Evolutionary conservation across 129 eudicot species (phyloP), one percentile per base, ranked within the genome.

Genomic region (Tagetes erecta): DNA sequence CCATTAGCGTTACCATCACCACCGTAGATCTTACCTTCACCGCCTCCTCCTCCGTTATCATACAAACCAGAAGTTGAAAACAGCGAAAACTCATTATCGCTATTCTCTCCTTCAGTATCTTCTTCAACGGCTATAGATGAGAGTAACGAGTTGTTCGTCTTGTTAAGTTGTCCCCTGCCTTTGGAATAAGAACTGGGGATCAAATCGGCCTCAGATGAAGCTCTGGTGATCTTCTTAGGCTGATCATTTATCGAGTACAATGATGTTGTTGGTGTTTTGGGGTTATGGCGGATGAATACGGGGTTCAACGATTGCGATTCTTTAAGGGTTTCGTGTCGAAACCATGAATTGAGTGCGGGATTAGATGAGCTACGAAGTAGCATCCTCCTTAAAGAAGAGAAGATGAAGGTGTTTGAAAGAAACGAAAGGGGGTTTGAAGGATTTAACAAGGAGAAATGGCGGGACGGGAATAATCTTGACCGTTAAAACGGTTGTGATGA

Each of bases 361-460:
- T 83, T 78, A 38, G 94, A 85, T 51, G 88, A 56, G 76, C 85
- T 85, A 27, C 94, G 79, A 5, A 86, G 90, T 65, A 86, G 74
- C 95, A 88, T 53, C 33, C 62, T 80, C 6, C 4, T 20, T 20
- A 20, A 20, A 20, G n/a, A n/a, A 8, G 3, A 52, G 64, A 38
- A 12, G 70, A 81, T 39, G 42, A 2, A 39, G 4, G 4, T 2
- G 3, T 4, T 4, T 57, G 64, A 57, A 31, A 27, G 11, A 57
- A 31, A 57, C 3, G 64, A 57, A 20, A 30, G 38, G 13, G 63
- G 64, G 38, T 57, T 57, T 57, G 38, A 38, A 7, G 4, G 5
- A 3, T 57, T 57, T 57, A 27, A 57, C 31, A 57, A 31, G 5
- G 12, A 31, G 38, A 57, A 57, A 57, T 8, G 60, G 60, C 64